Percentiles rank a stretch among this genome's conserved stretches.
Conservation (phyloP, 345 rosid species). For the Gossypium stocksii region DNA sequence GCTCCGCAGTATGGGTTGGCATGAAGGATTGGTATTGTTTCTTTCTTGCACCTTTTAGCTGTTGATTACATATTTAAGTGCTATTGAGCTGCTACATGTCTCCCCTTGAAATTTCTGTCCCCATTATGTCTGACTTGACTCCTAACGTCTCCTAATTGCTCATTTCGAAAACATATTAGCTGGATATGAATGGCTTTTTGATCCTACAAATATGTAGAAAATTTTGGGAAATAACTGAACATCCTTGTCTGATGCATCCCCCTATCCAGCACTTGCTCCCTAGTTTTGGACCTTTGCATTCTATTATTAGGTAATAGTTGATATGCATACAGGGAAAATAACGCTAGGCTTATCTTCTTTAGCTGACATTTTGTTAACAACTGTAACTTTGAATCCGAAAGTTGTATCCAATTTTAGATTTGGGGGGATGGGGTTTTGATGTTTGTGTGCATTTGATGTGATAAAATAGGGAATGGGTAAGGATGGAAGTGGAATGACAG, state of each 20-base stretch:
- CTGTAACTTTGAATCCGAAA: neutral
- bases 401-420: conserved; percentile 15
- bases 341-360: neutral
- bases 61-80: conserved; percentile 7
- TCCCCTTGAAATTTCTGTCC: neutral
- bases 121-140: neutral
- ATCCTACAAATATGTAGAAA: neutral
- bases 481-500: conserved; percentile 93
- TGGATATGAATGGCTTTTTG: neutral
- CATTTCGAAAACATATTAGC: neutral
- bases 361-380: too few relatives aligned
- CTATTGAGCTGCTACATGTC: neutral
- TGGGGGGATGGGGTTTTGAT: conserved; percentile 11
- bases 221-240: neutral
- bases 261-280: neutral
- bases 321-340: neutral
- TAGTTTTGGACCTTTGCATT: neutral
- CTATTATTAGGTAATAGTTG: neutral
- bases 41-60: conserved; percentile 11
- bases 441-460: conserved; percentile 18
- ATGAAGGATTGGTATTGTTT: conserved; percentile 83
- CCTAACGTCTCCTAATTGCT: neutral
- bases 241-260: neutral
- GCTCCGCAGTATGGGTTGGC: conserved; percentile 99
- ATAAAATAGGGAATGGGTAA: conserved; percentile 73